Evolutionary conservation across 108 stramenopile species (phyloP).

Genomic region (Skeletonema menzelii): DNA sequence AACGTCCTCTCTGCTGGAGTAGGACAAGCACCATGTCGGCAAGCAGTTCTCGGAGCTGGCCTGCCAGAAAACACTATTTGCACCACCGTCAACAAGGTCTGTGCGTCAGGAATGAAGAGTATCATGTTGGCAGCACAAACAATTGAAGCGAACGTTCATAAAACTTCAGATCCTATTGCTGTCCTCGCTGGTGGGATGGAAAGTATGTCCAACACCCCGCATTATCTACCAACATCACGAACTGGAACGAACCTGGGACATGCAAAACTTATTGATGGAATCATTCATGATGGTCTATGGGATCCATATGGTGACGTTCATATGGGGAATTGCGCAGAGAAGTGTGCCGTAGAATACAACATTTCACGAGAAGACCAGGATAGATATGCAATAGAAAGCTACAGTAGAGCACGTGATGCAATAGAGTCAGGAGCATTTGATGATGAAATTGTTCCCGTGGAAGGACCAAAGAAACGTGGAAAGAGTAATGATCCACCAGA

Average conservation of each 20-base stretch:
- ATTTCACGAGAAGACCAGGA: constrained; percentile 96
- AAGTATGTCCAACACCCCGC: constrained; percentile 95
- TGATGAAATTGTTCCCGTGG: constrained; percentile 73
- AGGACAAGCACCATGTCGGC: constrained; percentile 96
- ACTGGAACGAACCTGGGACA: constrained; percentile 77
- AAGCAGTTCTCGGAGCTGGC: constrained; percentile 66
- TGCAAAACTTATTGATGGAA: constrained; percentile 73
- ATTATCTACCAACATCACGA: constrained; percentile 81
- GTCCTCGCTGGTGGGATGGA: constrained; percentile 96
- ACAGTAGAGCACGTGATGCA: constrained; percentile 77
- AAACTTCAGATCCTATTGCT: constrained; percentile 37
- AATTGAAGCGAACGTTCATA: constrained; percentile 39
- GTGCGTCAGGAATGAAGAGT: constrained; percentile 96
- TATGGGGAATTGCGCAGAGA: constrained; percentile 97
- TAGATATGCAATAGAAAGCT: constrained; percentile 83
- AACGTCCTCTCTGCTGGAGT: constrained; percentile 95
- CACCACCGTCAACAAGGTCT: constrained; percentile 94
- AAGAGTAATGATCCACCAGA: constrained; percentile 22
- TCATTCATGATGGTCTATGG: constrained; percentile 94
- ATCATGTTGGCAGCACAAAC: constrained; percentile 83
- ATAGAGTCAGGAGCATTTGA: constrained; percentile 69
- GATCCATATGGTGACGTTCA: constrained; percentile 93
- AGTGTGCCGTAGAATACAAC: constrained; percentile 76
- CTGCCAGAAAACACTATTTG: constrained; percentile 62
- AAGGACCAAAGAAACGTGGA: constrained; percentile 74